Conservation (phyloP, 345 rosid genomes). For the Tarenaya hassleriana region DNA sequence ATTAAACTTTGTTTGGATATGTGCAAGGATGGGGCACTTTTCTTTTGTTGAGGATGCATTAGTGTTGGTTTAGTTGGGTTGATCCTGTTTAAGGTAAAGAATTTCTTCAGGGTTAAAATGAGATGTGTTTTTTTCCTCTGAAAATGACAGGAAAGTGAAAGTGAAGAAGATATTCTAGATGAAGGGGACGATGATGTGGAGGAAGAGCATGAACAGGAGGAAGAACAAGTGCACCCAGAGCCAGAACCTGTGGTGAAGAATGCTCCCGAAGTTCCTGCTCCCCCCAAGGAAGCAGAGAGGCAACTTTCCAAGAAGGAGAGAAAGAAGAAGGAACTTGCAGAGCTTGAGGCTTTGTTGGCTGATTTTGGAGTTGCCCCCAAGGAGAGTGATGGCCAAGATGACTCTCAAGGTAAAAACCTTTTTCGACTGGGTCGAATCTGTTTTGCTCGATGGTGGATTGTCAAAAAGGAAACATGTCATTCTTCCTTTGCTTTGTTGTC, state of each 20-base stretch:
- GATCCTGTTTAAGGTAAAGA: no score
- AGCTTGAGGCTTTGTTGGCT: slow-evolving; percentile 85
- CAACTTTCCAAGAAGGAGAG: slow-evolving; percentile 88
- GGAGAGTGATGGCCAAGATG: slow-evolving; percentile 47
- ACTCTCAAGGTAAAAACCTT: slow-evolving; percentile 40
- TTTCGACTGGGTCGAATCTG: neutral
- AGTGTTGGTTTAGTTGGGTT: no score
- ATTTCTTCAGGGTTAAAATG: no score
- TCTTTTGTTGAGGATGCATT: no score
- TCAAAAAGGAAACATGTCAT: no score
- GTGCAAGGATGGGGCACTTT: no score
- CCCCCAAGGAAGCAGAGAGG: slow-evolving; percentile 67
- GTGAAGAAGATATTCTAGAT: slow-evolving; percentile 71
- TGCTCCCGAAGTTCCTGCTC: slow-evolving; percentile 43
- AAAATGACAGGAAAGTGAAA: slow-evolving; percentile 68
- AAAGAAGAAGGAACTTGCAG: slow-evolving; percentile 89
- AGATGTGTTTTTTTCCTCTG: no score
- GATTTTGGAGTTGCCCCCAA: slow-evolving; percentile 49
- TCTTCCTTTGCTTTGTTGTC: no score
- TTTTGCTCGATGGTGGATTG: no score
- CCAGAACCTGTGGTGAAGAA: slow-evolving; percentile 48
- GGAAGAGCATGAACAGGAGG: slow-evolving; percentile 64
- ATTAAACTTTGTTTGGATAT: no score
- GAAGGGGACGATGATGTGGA: slow-evolving; percentile 80
- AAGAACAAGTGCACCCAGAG: slow-evolving; percentile 36